Conservation (phyloP, 2,329 filamentous ascomycete genomes). For the Podosphaera fusca region DNA sequence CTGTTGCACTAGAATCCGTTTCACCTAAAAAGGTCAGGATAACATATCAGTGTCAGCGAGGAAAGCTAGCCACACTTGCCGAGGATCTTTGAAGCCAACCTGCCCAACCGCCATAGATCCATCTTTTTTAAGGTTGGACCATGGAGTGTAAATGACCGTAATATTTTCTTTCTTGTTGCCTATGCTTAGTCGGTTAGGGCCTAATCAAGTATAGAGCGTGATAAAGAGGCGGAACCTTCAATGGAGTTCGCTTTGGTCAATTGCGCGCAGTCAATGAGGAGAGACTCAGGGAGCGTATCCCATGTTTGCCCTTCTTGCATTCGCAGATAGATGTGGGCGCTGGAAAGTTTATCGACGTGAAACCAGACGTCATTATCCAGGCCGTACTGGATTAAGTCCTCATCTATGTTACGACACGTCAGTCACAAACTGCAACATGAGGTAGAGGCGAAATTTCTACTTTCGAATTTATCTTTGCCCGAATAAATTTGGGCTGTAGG, state of each 20-base stretch:
- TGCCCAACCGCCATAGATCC: constrained; percentile 90
- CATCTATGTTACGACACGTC: constrained; percentile 34
- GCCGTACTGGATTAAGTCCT: constrained; percentile 84
- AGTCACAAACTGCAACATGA: background rate
- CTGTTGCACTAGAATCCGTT: constrained; percentile 53
- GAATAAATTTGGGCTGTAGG: constrained; percentile 82
- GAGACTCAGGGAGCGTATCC: constrained; percentile 53
- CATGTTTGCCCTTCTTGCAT: constrained; percentile 57
- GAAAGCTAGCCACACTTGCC: constrained; percentile 26
- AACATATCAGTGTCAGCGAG: background rate
- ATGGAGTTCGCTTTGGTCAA: constrained; percentile 98
- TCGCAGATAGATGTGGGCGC: constrained; percentile 86
- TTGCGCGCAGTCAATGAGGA: constrained; percentile 80
- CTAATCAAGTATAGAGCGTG: background rate
- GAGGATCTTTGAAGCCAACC: constrained; percentile 78
- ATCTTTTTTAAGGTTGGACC: constrained; percentile 88
- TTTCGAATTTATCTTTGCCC: constrained; percentile 97
- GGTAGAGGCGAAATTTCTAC: constrained; percentile 23
- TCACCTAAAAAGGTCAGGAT: constrained; percentile 29
- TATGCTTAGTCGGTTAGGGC: constrained; percentile 16
- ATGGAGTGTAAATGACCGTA: constrained; percentile 90
- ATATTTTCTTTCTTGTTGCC: constrained; percentile 98
- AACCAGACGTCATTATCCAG: constrained; percentile 98
- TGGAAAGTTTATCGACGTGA: constrained; percentile 91
- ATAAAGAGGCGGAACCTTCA: constrained; percentile 35